These are phyloP conservation scores for Geoglossum cookeanum DNA, from an alignment of 2,329 filamentous ascomycete genomes.

Conservation along the genomic window DNA sequence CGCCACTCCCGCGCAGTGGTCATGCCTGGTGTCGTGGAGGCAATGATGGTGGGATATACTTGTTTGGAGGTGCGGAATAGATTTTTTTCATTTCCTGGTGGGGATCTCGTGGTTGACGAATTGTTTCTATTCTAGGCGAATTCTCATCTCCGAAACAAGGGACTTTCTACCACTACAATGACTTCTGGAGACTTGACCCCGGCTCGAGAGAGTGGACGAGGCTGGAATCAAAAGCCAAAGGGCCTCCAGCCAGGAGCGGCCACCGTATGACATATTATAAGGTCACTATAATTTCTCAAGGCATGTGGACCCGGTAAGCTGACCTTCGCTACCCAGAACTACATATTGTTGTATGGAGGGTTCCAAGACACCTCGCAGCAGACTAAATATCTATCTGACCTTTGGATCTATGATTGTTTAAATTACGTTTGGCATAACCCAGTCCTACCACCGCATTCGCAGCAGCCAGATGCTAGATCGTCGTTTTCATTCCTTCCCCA, in stretches of 20 bases:
- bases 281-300: slow-evolving; percentile 10
- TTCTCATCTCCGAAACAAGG: slow-evolving; percentile 95
- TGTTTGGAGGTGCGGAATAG: slow-evolving; percentile 50
- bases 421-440: slow-evolving; percentile 74
- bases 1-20: slow-evolving; percentile 72
- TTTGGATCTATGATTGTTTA: slow-evolving; percentile 89
- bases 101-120: background rate
- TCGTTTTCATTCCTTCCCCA: slow-evolving; percentile 86
- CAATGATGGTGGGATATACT: slow-evolving; percentile 67
- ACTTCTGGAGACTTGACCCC: slow-evolving; percentile 89
- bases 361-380: slow-evolving; percentile 94
- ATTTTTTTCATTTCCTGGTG: background rate
- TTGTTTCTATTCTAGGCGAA: slow-evolving; percentile 34
- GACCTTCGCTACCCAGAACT: slow-evolving; percentile 34
- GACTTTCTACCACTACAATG: slow-evolving; percentile 97
- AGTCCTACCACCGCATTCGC: slow-evolving; percentile 51
- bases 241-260: slow-evolving; percentile 69
- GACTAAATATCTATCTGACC: slow-evolving; percentile 80
- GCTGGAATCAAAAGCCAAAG: slow-evolving; percentile 61
- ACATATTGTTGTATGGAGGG: slow-evolving; percentile 85
- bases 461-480: slow-evolving; percentile 78
- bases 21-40: slow-evolving; percentile 89
- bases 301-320: background rate
- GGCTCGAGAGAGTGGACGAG: slow-evolving; percentile 75
- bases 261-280: slow-evolving; percentile 96